phyloP scores from a whole-genome alignment of 257 asterid species.

The Scutellaria minor region DNA sequence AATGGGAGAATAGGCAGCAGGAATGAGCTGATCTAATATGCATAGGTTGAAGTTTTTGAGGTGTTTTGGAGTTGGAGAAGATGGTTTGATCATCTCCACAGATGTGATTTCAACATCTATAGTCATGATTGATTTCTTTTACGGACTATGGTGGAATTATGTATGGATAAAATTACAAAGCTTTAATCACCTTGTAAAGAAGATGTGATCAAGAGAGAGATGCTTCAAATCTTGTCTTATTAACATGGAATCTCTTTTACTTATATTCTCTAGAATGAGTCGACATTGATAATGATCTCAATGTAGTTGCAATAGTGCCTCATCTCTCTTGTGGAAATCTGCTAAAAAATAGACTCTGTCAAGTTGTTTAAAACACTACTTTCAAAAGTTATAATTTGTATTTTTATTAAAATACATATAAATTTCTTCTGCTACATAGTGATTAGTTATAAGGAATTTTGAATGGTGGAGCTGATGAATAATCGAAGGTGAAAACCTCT shows the following conservation, averaged over 20 bases:
- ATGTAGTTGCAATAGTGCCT: too few relatives aligned
- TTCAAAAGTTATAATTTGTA: too few relatives aligned
- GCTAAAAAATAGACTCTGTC: too few relatives aligned
- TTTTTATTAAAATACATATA: too few relatives aligned
- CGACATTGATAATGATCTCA: too few relatives aligned
- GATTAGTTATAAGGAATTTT: too few relatives aligned
- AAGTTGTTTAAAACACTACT: too few relatives aligned
- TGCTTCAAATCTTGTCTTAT: constrained; percentile 28
- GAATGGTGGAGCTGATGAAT: too few relatives aligned
- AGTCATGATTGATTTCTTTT: constrained; percentile 31
- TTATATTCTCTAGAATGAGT: too few relatives aligned
- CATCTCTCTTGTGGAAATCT: too few relatives aligned
- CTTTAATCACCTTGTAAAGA: neutral
- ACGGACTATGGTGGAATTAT: neutral
- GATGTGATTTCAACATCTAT: constrained; percentile 52
- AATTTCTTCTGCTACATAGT: too few relatives aligned
- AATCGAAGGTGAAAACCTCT: too few relatives aligned
- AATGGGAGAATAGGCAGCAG: constrained; percentile 77
- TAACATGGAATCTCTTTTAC: neutral
- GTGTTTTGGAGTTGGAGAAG: constrained; percentile 69
- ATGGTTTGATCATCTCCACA: constrained; percentile 56
- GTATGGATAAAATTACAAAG: neutral
- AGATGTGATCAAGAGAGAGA: constrained; percentile 23
- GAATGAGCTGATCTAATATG: constrained; percentile 71
- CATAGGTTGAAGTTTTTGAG: constrained; percentile 55